Base-by-base conservation (phyloP, 306 rosid genomes). In the Acacia melanoxylon region DNA sequence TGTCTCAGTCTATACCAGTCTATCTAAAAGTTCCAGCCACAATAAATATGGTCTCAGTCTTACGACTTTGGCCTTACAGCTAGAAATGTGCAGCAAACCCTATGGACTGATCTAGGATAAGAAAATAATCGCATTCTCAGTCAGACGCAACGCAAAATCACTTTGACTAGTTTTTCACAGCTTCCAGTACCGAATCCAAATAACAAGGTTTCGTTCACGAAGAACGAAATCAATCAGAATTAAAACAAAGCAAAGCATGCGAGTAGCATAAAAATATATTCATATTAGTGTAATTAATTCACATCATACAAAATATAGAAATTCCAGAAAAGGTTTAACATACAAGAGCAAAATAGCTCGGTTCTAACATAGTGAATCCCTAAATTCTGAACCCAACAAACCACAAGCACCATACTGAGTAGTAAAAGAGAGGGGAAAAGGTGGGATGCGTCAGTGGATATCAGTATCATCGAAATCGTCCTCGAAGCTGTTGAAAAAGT, bases 391-490 rank as follows among this genome's bases (percentile, higher is more conserved):
- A 74, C 67, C 16, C 70, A 7, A 12, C 10, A 14, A 56, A 54
- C 49, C 1, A 66, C 9, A 27, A 19, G 45, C 68, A 37, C 4
- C 19, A 19, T 59, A 72, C n/a, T 44, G 41, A 12, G n/a, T 7
- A 29, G 44, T 44, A 20, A 59, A 59, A 63, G 3, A 24, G 25
- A 35, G n/a, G 80, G 20, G 17, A 4, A 12, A 33, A 48, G 4
- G 37, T 10, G 12, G 1, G 45, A 10, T 24, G 52, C 9, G 7
- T 84, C 73, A 92, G 29, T 89, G 92, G 89, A 94, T 91, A 82
- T 94, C 94, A 31, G 92, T 78, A 63, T 94, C 96, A 33, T 94
- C 96, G 86, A 94, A 94, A 63, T 94, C 98, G 24, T 94, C 97
- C 25, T 87, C 78, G 83, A 94, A 94, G 66, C 72, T 24, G 83